Conservation (phyloP, 2,329 filamentous ascomycete species). For the Penicillium brevicompactum region DNA sequence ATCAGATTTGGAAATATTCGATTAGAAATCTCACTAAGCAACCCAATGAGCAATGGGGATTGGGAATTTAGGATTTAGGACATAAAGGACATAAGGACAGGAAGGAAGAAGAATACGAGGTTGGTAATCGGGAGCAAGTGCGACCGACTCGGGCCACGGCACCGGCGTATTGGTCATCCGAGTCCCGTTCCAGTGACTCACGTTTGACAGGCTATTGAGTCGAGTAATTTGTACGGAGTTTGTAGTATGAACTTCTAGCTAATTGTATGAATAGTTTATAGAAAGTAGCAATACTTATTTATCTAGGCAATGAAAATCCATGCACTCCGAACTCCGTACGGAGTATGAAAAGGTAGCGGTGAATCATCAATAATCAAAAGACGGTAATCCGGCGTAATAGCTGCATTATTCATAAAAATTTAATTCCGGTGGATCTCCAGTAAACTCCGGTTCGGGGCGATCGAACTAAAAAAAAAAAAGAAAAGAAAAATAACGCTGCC, state of each 20-base stretch:
- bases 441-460: slow-evolving; percentile 10
- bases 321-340: neutral
- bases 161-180: slow-evolving; percentile 12
- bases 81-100: neutral
- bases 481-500: neutral
- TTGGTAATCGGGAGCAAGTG: neutral
- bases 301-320: neutral
- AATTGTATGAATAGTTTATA: neutral
- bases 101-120: neutral
- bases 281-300: neutral
- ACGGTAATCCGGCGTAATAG: neutral
- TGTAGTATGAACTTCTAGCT: neutral
- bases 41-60: neutral
- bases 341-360: neutral
- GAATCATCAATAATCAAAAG: neutral
- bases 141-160: slow-evolving; percentile 8
- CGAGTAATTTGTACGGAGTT: neutral
- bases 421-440: slow-evolving; percentile 10
- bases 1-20: neutral
- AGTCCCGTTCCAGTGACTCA: slow-evolving; percentile 1
- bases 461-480: slow-evolving; percentile 2
- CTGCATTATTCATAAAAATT: slow-evolving; percentile 1
- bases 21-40: too few relatives aligned
- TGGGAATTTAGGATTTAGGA: slow-evolving; percentile 1
- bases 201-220: neutral